Percentiles rank a stretch among this genome's conserved stretches.
Evolutionary conservation across 2,329 filamentous ascomycete genomes (phyloP).

Genomic region (Pseudocercospora fijiensis): DNA sequence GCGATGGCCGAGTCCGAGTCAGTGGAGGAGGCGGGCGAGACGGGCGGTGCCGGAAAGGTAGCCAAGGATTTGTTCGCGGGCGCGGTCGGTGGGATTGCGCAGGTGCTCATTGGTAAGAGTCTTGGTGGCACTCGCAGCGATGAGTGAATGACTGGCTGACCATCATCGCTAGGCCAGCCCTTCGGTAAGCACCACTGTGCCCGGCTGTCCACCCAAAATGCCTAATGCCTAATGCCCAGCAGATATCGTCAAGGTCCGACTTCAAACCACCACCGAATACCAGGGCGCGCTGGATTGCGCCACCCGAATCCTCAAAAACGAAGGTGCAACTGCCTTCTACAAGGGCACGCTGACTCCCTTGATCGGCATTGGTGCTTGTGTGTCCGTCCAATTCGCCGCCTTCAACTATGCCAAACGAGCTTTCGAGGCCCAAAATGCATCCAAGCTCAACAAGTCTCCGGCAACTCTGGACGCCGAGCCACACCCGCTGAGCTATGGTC

Average conservation of each 20-base stretch:
- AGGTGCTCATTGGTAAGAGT: conserved; percentile 86
- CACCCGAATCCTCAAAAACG: conserved; percentile 77
- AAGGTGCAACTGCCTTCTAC: conserved; percentile 92
- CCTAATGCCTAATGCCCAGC: conserved; percentile 7
- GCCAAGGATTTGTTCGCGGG: conserved; percentile 89
- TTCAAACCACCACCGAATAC: conserved; percentile 86
- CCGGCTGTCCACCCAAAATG: background rate
- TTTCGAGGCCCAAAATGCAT: conserved; percentile 72
- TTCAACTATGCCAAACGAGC: conserved; percentile 89
- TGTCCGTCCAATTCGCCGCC: conserved; percentile 95
- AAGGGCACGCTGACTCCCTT: conserved; percentile 95
- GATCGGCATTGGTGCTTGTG: conserved; percentile 91
- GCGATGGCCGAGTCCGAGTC: conserved; percentile 41
- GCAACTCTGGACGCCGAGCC: conserved; percentile 32
- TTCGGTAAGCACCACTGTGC: conserved; percentile 53
- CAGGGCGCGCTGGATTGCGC: conserved; percentile 77
- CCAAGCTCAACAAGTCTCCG: conserved; percentile 34
- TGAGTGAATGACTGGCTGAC: conserved; percentile 31
- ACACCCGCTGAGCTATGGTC: conserved; percentile 66
- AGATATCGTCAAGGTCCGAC: conserved; percentile 96
- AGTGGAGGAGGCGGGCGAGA: conserved; percentile 42
- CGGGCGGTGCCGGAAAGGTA: conserved; percentile 50
- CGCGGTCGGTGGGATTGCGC: conserved; percentile 86
- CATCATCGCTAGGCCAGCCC: conserved; percentile 55
- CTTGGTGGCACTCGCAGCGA: too few species aligned